These are phyloP conservation scores for Cicer chorassanicum DNA, from an alignment of 306 rosid genomes.

Conservation along the genomic window DNA sequence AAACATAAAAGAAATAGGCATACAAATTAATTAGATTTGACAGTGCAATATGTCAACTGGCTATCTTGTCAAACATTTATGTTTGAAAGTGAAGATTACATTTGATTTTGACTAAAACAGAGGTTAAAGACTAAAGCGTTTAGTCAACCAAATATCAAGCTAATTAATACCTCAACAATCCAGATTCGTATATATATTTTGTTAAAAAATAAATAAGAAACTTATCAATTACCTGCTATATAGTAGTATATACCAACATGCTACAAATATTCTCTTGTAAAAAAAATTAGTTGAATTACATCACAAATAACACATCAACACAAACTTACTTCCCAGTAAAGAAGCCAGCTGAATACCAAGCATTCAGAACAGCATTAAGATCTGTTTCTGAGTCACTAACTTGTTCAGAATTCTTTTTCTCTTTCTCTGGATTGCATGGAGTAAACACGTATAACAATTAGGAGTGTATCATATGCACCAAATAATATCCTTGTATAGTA, in stretches of 20 bases:
- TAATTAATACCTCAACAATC: constrained; percentile 13
- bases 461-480: background rate
- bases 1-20: background rate
- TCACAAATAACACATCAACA: constrained; percentile 8
- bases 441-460: constrained; percentile 18
- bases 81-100: background rate
- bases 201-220: background rate
- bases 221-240: background rate
- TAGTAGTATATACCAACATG: background rate
- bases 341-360: constrained; percentile 97
- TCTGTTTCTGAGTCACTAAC: constrained; percentile 60
- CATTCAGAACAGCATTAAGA: constrained; percentile 68
- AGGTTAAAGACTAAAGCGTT: constrained; percentile 4
- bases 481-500: constrained; percentile 8
- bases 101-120: constrained; percentile 27
- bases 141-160: constrained; percentile 23
- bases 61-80: constrained; percentile 1
- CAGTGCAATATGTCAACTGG: constrained; percentile 17
- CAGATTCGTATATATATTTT: background rate
- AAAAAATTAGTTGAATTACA: constrained; percentile 14
- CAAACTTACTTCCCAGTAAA: constrained; percentile 76
- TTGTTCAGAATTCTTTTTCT: constrained; percentile 46
- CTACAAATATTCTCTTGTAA: constrained; percentile 15
- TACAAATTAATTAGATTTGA: constrained; percentile 7
- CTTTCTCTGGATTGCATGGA: constrained; percentile 51